Base-by-base conservation (phyloP, 169 alveolate genomes). In the Eimeria praecox region DNA sequence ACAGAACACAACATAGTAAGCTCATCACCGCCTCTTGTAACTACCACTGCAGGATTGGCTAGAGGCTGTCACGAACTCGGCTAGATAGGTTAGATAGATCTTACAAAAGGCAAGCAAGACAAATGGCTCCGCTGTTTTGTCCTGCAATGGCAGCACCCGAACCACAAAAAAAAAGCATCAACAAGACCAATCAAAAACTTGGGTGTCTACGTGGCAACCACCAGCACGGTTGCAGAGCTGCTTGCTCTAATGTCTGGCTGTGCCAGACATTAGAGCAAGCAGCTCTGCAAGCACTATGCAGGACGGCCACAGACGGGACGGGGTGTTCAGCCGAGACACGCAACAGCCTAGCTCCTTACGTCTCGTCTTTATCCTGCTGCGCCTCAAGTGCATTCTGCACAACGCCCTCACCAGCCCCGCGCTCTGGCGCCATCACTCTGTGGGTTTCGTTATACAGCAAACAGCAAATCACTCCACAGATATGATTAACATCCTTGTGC, bases 101-200 rank as follows among this genome's bases (percentile, higher is more conserved):
- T 87, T 64, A 87, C 94, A 87, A 87, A 87, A 87, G 94, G 94
- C 94, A 87, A 64, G 83, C 94, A 87, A 87, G 94, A 87, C 83
- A 87, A 64, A 87, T 87, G 94, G 83, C 94, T 59, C 85, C 94
- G 94, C 66, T 87, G 94, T 40, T 87, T 87, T 52, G 94, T 87
- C 94, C 94, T 87, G 94, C 83, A 62, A 44, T 27, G 9, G 42
- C 42, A 78, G n/a, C 91, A 83, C 75, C 75, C 66, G 49, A 8
- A 44, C 16, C 89, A n/a, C 75, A 56, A 3, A 24, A 33, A 38
- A 6, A 83, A 35, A 4, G 77, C 71, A 42, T 42, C 77, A 30
- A 38, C 46, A 24, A 9, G 44, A 12, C 30, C 38, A n/a, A 44
- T 22, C 35, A n/a, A 12, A 46, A 27, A 38, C 27, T 30, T 1